phyloP scores from a whole-genome alignment of 2,329 filamentous ascomycete genomes.

The Rachicladosporium sp. region DNA sequence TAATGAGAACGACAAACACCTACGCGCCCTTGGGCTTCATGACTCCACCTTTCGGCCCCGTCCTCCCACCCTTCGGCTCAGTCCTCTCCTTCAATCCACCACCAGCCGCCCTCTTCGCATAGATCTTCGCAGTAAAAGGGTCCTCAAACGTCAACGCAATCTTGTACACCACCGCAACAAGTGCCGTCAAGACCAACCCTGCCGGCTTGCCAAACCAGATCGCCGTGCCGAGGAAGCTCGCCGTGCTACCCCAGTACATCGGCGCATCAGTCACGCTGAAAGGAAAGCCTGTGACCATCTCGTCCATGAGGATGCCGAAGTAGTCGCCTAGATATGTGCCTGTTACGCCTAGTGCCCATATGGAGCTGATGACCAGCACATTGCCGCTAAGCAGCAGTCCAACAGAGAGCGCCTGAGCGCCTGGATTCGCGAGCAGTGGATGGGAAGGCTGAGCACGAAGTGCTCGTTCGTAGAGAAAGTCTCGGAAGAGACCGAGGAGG shows the following conservation, averaged over 20 bases:
- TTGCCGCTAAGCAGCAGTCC: conserved; percentile 66
- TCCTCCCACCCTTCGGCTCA: conserved; percentile 20
- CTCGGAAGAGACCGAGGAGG: conserved; percentile 76
- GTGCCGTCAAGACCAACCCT: conserved; percentile 60
- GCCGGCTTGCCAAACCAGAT: conserved; percentile 79
- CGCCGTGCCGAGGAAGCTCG: conserved; percentile 83
- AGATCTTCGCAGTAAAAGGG: conserved; percentile 87
- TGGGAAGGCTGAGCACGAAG: conserved; percentile 65
- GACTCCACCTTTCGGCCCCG: conserved; percentile 17
- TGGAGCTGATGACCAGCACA: conserved; percentile 73
- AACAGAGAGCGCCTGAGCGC: conserved; percentile 52
- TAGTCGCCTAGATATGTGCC: conserved; percentile 97
- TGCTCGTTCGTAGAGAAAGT: conserved; percentile 66
- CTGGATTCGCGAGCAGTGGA: conserved; percentile 52
- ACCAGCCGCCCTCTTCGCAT: conserved; percentile 53
- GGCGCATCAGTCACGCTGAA: conserved; percentile 85
- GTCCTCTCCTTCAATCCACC: conserved; percentile 33
- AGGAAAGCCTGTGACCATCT: conserved; percentile 86
- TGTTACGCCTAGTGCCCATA: conserved; percentile 84
- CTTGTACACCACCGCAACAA: conserved; percentile 68
- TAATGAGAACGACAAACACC: neutral
- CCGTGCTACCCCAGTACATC: conserved; percentile 92
- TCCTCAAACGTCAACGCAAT: conserved; percentile 80
- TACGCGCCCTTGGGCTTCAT: conserved; percentile 3
- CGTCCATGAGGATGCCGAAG: conserved; percentile 95